A percentile compares a stretch with the other conserved stretches of the same genome.
These are phyloP conservation scores for Apiotrichum veenhuisii DNA, from an alignment of 1,284 basidiomycete genomes.

Conservation along the genomic window DNA sequence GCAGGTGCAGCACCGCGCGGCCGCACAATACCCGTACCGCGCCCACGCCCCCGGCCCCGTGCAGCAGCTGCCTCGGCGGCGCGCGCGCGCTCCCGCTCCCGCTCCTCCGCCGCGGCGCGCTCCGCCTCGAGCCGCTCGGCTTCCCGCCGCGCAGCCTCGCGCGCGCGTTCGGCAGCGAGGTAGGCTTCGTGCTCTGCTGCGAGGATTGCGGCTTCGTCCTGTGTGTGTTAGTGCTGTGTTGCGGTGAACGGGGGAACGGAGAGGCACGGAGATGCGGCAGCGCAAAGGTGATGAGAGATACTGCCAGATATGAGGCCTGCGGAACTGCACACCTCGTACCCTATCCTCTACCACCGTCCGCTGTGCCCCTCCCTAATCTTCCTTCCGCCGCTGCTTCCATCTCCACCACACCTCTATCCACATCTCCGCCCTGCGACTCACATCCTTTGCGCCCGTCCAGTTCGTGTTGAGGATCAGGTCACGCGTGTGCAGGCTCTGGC, in stretches of 20 bases:
- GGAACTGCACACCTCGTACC: no score
- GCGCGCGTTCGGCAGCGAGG: neutral
- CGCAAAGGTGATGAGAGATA: neutral
- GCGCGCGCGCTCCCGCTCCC: slow-evolving; percentile 13
- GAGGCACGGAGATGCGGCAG: no score
- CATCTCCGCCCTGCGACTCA: no score
- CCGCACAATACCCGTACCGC: neutral
- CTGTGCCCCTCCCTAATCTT: no score
- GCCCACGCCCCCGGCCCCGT: slow-evolving; percentile 8
- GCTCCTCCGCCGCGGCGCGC: slow-evolving; percentile 23
- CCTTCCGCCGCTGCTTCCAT: no score
- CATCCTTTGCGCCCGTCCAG: slow-evolving; percentile 45
- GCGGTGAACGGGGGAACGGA: no score
- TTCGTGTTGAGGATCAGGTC: slow-evolving; percentile 36
- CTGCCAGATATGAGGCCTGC: no score
- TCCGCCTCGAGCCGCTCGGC: slow-evolving; percentile 12
- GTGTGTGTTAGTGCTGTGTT: no score
- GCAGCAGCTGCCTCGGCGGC: slow-evolving; percentile 10
- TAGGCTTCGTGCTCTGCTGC: slow-evolving; percentile 18
- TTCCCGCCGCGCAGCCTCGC: slow-evolving; percentile 8
- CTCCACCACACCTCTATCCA: no score
- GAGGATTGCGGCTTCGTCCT: slow-evolving; percentile 35
- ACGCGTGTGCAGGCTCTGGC: slow-evolving; percentile 47
- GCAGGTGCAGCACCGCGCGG: slow-evolving; percentile 5
- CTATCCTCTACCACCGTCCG: no score